Evolutionary conservation across 352 stramenopile species (phyloP).

Genomic region (Globisporangium parvum): DNA sequence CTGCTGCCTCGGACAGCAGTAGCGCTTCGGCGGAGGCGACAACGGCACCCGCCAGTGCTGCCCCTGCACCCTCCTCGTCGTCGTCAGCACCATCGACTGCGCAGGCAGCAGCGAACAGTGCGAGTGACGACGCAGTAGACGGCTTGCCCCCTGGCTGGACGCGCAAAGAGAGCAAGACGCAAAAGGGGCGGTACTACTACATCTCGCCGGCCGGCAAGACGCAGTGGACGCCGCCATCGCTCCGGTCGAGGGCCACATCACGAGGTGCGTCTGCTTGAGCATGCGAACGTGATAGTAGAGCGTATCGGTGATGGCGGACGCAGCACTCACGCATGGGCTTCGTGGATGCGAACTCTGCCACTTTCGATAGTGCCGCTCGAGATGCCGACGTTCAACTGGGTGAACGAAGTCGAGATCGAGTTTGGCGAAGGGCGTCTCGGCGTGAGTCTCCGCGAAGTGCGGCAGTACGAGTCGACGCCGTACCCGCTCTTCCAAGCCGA

Average conservation of each 20-base stretch:
- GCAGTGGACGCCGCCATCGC: conserved; percentile 63
- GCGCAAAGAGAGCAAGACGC: conserved; percentile 79
- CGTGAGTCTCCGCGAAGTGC: conserved; percentile 75
- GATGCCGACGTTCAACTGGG: conserved; percentile 69
- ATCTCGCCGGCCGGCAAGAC: conserved; percentile 78
- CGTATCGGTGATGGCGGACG: not conserved
- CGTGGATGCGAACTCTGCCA: not conserved
- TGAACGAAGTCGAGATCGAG: conserved; percentile 80
- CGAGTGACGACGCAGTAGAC: conserved; percentile 16
- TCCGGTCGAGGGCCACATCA: conserved; percentile 8
- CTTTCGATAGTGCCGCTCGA: conserved; percentile 11
- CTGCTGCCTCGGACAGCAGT: not conserved
- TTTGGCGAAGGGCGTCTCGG: conserved; percentile 75
- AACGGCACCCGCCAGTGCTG: not conserved
- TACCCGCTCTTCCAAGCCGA: conserved; percentile 86
- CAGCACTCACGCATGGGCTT: not conserved
- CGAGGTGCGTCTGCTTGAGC: not conserved
- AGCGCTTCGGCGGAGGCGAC: not conserved
- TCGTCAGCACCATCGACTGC: not conserved
- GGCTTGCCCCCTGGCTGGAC: conserved; percentile 73
- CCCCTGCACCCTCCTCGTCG: not conserved
- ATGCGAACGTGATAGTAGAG: too few relatives aligned
- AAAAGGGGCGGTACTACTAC: conserved; percentile 84
- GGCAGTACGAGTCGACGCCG: conserved; percentile 68
- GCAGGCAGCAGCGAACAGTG: not conserved